Conservation (phyloP, 1,139 yeast genomes). For the Debaryomyces fabryi region DNA sequence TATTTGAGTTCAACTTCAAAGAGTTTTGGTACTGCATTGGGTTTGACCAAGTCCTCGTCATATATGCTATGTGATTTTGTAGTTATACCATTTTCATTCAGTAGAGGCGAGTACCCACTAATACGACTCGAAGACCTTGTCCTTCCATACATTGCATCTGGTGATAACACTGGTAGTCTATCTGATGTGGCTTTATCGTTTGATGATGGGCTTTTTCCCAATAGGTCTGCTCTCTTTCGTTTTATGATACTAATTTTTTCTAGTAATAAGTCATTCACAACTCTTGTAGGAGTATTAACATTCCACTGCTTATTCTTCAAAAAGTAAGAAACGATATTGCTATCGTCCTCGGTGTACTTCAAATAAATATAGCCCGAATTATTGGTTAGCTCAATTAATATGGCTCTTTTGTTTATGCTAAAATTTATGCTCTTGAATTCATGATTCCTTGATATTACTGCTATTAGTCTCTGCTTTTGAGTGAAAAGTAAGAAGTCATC, state of each 20-base stretch:
- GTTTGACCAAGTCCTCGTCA: slow-evolving; percentile 3
- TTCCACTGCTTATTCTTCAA: slow-evolving; percentile 12
- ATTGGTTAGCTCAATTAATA: slow-evolving; percentile 14
- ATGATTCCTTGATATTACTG: slow-evolving; percentile 7
- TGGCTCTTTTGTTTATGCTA: slow-evolving; percentile 11
- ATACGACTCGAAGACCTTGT: slow-evolving; percentile 7
- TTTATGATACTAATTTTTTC: slow-evolving; percentile 10
- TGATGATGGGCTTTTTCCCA: not conserved
- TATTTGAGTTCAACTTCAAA: slow-evolving; percentile 35
- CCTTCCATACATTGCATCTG: slow-evolving; percentile 6
- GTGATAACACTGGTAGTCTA: slow-evolving; percentile 2
- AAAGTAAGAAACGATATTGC: slow-evolving; percentile 12
- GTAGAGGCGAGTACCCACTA: not conserved
- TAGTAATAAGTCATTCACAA: slow-evolving; percentile 12
- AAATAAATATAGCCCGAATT: slow-evolving; percentile 15
- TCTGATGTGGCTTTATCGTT: not conserved
- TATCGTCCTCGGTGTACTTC: slow-evolving; percentile 13
- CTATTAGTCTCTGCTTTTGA: not conserved
- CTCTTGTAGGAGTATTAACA: slow-evolving; percentile 8
- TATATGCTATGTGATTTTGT: not conserved
- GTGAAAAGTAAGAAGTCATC: slow-evolving; percentile 1
- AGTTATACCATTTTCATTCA: not conserved
- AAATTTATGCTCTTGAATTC: slow-evolving; percentile 12
- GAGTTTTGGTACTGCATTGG: slow-evolving; percentile 5
- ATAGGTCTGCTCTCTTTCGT: not conserved